Evolutionary conservation across 2,329 filamentous ascomycete species (phyloP), one percentile per base, ranked within the genome.

Genomic region (Ophiostoma tasmaniense): DNA sequence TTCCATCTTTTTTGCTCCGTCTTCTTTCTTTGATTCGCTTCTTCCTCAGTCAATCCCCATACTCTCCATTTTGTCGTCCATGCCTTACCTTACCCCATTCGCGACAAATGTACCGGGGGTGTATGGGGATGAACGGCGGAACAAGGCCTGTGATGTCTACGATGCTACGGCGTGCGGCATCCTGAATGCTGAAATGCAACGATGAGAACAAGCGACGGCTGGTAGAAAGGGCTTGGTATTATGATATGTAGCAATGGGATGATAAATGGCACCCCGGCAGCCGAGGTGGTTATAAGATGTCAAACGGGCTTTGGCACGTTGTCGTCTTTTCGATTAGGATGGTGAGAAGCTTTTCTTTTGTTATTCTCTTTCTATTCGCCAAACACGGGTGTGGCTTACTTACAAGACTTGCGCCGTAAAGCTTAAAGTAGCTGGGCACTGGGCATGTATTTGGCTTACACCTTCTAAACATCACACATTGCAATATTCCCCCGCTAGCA

Each of bases 361-460:
- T 5, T 25, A 55, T 14, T 14, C 20, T 37, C 33, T 35, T 33
- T 37, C n/a, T 35, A 37, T 64, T 22, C 10, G 6, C 28, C 35
- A 35, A 62, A 14, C 10, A 62, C 59, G 28, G 55, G 59, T 30
- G 59, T 62, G 59, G 59, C 59, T 33, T 35, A 62, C 59, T 45
- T 45, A 45, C 59, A 64, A 64, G 30, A 64, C 61, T 64, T 37
- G 20, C 14, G 61, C 61, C 33, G n/a, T 20, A 64, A 64, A 64
- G 61, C 61, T 64, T 64, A 17, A 37, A 37, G 61, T 33, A 64
- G 61, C 61, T 35, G 59, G 59, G 59, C 28, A 62, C 59, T 62
- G 59, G 59, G 59, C 59, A 62, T 33, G 59, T 28, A 62, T 33
- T 5, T 33, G 33, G 3, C 33, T 2, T 2, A 33, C 33, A 33